Evolutionary conservation across 164 flowering plant genomes (phyloP), one percentile per base, ranked within the genome.

Genomic region (Saururus chinensis): DNA sequence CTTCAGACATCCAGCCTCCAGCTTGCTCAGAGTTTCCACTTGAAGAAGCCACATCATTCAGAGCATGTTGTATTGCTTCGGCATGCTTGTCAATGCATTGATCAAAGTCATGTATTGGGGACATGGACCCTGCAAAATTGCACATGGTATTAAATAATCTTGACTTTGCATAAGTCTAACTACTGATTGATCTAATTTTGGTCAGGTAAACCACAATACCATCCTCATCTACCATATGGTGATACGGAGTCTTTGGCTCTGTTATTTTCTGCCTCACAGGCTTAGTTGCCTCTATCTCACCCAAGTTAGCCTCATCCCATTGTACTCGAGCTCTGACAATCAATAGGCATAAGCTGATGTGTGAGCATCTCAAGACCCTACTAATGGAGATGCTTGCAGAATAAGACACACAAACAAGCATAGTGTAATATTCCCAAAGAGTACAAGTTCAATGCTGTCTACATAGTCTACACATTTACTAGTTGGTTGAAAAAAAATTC

Each of bases 211-310:
- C 25, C 57, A 59, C 62, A 77, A 59, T 74, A 86, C 95, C 92
- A 76, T 86, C 95, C 51, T 80, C 95, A 68, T 91, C 93, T 73
- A 81, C 74, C 96, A 87, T 86, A 45, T 78, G 93, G 73, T 89
- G 99, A 73, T 83, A 95, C 12, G 99, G 99, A 13, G 99, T 95
- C 89, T 95, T 95, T 49, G 99, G 99, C 76, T 95, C 99, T 60
- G 96, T 87, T 22, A 95, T 95, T 79, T 95, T 95, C 82, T 95
- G 97, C 80, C 99, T 88, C 40, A 84, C 89, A 61, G 99, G 99
- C 71, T 95, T 95, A 65, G 81, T 90, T 57, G 88, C 79, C 78
- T 95, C 99, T 64, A 95, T 95, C 71, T 91, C 89, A 45, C 72
- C 85, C 66, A 95, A 66, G 76, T 91, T 95, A 52, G 79, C 84